Conservation (phyloP, 192 early-diverging fungal genomes). For the Coemansia sp. region DNA sequence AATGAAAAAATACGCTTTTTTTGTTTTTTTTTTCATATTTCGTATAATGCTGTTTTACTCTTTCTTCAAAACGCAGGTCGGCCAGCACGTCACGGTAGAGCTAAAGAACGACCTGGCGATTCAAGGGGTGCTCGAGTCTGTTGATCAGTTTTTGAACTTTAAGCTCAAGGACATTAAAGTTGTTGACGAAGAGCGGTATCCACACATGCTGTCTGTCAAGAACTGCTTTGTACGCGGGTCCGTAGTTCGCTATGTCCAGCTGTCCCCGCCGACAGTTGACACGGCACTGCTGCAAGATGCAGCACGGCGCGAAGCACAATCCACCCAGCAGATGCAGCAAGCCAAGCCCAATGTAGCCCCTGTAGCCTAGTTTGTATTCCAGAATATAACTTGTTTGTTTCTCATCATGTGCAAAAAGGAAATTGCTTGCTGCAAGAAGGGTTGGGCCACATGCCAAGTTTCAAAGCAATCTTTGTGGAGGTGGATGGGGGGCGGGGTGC, state of each 20-base stretch:
- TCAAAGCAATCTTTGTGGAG: background rate
- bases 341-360: constrained; percentile 20
- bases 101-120: constrained; percentile 98
- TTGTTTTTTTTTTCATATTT: background rate
- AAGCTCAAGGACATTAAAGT: constrained; percentile 92
- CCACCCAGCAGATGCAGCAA: constrained; percentile 39
- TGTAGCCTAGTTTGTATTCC: background rate
- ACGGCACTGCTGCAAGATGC: constrained; percentile 97
- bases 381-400: background rate
- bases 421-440: background rate
- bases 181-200: constrained; percentile 80
- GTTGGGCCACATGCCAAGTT: background rate
- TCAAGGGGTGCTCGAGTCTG: constrained; percentile 88
- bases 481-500: background rate
- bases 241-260: constrained; percentile 93
- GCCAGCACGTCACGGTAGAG: constrained; percentile 92
- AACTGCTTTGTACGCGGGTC: constrained; percentile 99
- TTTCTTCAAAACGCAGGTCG: constrained; percentile 98
- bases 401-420: background rate
- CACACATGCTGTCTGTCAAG: constrained; percentile 98
- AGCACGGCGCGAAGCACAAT: constrained; percentile 83
- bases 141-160: constrained; percentile 99
- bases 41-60: constrained; percentile 91
- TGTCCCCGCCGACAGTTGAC: constrained; percentile 86
- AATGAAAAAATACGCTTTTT: background rate